phyloP scores from a whole-genome alignment of 1,284 basidiomycete species.

The Tausonia pullulans region DNA sequence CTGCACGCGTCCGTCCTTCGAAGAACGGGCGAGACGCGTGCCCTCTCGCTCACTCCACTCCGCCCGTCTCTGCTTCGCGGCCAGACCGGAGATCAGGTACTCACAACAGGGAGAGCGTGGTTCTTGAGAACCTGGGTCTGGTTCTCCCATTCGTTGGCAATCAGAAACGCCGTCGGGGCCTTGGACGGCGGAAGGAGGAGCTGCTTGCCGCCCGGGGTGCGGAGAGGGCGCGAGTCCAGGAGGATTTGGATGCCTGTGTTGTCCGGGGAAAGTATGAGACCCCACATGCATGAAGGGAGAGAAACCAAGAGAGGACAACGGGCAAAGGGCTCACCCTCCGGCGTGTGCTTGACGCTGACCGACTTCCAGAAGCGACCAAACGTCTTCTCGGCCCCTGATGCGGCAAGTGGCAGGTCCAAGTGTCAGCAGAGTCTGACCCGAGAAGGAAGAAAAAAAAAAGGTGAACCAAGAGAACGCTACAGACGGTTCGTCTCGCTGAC shows the following conservation, averaged over 20 bases:
- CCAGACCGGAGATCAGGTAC: conserved; percentile 22
- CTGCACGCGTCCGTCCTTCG: too few species aligned
- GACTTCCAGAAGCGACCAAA: conserved; percentile 84
- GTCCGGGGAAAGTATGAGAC: background rate
- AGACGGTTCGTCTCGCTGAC: conserved; percentile 2
- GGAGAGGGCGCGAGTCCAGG: conserved; percentile 73
- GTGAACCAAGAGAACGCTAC: background rate
- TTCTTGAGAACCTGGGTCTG: conserved; percentile 77
- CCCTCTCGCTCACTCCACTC: too few species aligned
- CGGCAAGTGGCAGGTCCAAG: too few species aligned
- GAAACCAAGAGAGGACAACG: background rate
- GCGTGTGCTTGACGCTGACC: conserved; percentile 54
- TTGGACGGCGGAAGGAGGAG: conserved; percentile 63
- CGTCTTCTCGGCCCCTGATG: conserved; percentile 67
- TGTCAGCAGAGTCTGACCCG: too few species aligned
- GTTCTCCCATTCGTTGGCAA: conserved; percentile 94
- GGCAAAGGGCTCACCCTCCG: conserved; percentile 32
- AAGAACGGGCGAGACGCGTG: too few species aligned
- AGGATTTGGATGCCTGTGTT: conserved; percentile 49
- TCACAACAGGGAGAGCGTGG: conserved; percentile 80
- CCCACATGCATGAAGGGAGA: background rate
- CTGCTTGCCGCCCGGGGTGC: conserved; percentile 70
- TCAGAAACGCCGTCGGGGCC: conserved; percentile 62
- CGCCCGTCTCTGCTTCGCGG: too few species aligned
- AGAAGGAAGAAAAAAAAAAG: background rate